Conservation (phyloP, 305 asterid genomes). For the Fraxinus albicans region DNA sequence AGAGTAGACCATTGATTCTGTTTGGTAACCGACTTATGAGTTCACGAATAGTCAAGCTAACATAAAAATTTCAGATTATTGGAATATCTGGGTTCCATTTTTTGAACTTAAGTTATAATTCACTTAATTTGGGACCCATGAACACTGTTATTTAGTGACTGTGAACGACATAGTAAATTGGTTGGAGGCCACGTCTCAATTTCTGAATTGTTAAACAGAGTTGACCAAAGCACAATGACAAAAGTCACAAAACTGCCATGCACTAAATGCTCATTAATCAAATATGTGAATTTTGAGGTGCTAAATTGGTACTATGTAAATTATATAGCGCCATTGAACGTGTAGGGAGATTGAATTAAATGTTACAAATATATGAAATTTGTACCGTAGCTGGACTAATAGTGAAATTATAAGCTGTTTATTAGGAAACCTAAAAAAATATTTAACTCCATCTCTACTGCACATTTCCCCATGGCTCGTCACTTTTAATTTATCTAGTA, state of each 20-base stretch:
- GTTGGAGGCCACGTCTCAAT: background rate
- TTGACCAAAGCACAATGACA: background rate
- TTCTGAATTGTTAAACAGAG: background rate
- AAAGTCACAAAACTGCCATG: background rate
- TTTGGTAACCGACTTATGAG: background rate
- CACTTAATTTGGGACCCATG: background rate
- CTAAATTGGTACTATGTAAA: background rate
- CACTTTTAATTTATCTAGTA: too few relatives aligned
- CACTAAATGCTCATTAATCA: background rate
- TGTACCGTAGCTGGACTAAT: background rate
- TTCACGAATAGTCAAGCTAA: background rate
- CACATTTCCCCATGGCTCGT: too few relatives aligned
- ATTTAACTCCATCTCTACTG: background rate
- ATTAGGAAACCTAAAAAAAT: background rate
- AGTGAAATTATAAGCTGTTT: background rate
- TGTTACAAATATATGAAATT: background rate
- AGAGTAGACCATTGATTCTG: too few relatives aligned
- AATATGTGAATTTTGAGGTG: background rate
- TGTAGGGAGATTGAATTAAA: background rate
- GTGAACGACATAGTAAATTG: background rate
- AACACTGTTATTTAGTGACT: background rate
- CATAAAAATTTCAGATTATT: background rate
- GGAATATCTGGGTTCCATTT: background rate
- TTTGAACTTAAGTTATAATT: background rate
- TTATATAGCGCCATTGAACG: background rate